Evolutionary conservation across 2,329 filamentous ascomycete species (phyloP).

Genomic region (Zasmidium angulare): DNA sequence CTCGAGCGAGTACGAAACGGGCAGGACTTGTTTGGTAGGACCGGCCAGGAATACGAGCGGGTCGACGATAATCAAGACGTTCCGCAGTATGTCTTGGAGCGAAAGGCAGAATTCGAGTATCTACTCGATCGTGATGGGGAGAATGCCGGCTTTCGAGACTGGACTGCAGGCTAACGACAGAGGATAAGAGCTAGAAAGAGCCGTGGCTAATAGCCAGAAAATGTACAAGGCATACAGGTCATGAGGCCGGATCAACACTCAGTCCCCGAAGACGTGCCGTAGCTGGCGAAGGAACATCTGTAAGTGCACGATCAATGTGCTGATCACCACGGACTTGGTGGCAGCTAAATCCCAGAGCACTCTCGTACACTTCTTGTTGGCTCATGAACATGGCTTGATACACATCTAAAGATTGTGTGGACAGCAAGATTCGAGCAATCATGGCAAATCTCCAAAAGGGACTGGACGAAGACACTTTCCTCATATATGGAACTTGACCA

Average conservation of each 20-base stretch:
- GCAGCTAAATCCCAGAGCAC: slow-evolving; percentile 7
- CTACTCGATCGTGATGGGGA: slow-evolving; percentile 42
- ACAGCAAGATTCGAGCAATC: not conserved
- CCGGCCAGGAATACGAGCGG: slow-evolving; percentile 48
- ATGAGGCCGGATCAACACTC: not conserved
- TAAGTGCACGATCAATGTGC: slow-evolving; percentile 10
- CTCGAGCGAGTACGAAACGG: slow-evolving; percentile 54
- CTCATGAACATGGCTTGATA: not conserved
- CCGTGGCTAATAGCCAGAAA: not conserved
- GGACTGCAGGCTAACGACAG: not conserved
- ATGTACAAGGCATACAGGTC: not conserved
- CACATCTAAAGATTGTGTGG: not conserved
- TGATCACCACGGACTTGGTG: not conserved
- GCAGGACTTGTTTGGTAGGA: slow-evolving; percentile 56
- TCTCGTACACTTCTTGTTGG: slow-evolving; percentile 5
- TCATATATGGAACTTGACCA: not conserved
- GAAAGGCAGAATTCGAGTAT: slow-evolving; percentile 36
- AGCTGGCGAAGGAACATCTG: not conserved
- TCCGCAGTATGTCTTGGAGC: slow-evolving; percentile 47
- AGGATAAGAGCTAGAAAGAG: not conserved
- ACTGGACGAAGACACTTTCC: not conserved
- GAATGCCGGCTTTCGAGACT: slow-evolving; percentile 40
- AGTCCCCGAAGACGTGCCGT: not conserved
- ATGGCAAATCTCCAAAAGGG: not conserved
- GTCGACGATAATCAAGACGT: slow-evolving; percentile 55